Base-by-base conservation (phyloP, 2,329 filamentous ascomycete genomes). In the Elsinoe perseae region DNA sequence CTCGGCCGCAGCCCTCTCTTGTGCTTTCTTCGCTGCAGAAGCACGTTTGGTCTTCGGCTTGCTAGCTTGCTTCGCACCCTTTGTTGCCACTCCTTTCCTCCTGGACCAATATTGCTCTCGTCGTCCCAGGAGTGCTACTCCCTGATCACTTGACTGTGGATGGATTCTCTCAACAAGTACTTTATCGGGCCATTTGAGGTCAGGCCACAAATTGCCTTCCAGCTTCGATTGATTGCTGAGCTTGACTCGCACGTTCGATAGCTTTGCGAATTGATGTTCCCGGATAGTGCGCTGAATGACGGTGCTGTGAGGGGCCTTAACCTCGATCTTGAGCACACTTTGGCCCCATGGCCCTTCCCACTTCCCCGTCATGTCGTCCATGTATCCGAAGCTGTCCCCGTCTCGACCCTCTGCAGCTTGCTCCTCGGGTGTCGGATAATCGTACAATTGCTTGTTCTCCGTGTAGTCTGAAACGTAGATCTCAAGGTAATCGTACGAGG, bases 381-480 rank as follows among this genome's bases (percentile, higher is more conserved):
- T 70, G 64, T 87, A 86, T n/a, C 76, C 78, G 59, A 73, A 80
- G 0, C 73, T 68, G 61, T 85, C 81, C 3, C 79, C 79, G 46
- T 81, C 77, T 38, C 69, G 70, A 4, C 67, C 65, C 12, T 64
- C 61, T 10, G 63, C 59, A 3, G 38, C 30, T 18, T 66, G 64
- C 8, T 72, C 68, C 46, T 69, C 65, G 3, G 71, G 71, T 30
- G 73, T 65, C 12, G 65, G 63, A 57, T 81, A 82, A 32, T 82
- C 70, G 61, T 78, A 84, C 57, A 96, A 83, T 1, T 64, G 58
- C 0, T 75, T 65, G 64, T 96, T 89, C 52, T 80, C 72, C 0
- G 89, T 95, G 68, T 91, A 95, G 69, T 96, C 91, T 0, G 87
- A 86, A 16, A 95, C 73, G 74, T 90, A 90, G 0, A 95, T 61